Evolutionary conservation across 305 asterid genomes (phyloP).

Genomic region (Fraxinus angustifolia): DNA sequence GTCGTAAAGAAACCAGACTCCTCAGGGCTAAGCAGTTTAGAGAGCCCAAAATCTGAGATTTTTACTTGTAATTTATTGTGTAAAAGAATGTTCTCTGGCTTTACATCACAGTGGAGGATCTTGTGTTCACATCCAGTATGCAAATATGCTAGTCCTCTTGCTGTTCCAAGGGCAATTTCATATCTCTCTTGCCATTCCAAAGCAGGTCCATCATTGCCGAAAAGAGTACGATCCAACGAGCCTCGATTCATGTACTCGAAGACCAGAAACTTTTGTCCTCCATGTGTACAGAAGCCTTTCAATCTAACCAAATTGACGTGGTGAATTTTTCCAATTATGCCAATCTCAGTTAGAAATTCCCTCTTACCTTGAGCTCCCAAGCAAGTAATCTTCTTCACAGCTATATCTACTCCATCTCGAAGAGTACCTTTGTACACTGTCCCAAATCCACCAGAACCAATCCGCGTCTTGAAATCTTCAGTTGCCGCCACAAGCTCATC

Average conservation of each 20-base stretch:
- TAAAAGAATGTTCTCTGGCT: constrained; percentile 81
- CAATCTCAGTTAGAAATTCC: constrained; percentile 70
- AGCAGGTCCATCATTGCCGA: constrained; percentile 38
- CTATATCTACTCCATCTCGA: constrained; percentile 51
- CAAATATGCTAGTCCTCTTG: constrained; percentile 72
- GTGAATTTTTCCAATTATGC: constrained; percentile 69
- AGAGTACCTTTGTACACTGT: constrained; percentile 64
- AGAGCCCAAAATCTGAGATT: constrained; percentile 79
- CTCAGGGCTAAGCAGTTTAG: constrained; percentile 69
- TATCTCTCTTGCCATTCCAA: constrained; percentile 66
- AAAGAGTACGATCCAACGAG: constrained; percentile 62
- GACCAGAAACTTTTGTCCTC: constrained; percentile 50
- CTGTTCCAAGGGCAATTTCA: constrained; percentile 76
- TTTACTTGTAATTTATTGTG: constrained; percentile 58
- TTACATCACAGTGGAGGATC: constrained; percentile 79
- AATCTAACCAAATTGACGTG: constrained; percentile 66
- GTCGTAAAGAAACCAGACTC: constrained; percentile 67
- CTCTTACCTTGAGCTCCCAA: constrained; percentile 58
- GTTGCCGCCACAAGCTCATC: constrained; percentile 55
- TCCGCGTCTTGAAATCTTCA: constrained; percentile 43
- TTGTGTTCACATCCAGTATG: constrained; percentile 72
- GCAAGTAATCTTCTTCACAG: constrained; percentile 77
- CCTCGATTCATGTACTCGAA: constrained; percentile 82
- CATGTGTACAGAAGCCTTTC: constrained; percentile 61
- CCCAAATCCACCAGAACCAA: constrained; percentile 91